Base-by-base conservation (phyloP, 805 yeast genomes). In the Komagataella kurtzmanii region DNA sequence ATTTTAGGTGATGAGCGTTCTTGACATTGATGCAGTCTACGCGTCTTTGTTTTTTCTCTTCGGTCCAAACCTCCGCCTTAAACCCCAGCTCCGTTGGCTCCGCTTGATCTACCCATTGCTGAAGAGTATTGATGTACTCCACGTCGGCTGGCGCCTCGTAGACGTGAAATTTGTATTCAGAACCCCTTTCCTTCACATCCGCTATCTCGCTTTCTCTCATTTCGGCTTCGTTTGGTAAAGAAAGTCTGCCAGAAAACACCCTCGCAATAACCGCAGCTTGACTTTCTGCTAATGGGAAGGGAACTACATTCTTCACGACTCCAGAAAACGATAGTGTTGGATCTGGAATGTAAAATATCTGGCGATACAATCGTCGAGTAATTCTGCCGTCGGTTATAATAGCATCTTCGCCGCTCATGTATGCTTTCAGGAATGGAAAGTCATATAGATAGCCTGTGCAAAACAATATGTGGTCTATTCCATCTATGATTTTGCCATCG, bases 371-470 rank as follows among this genome's bases (percentile, higher is more conserved):
- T 12, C 66, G 62, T 46, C 69, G 65, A 10, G 75, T 60, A 46
- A 66, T 65, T 18, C 55, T 54, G 3, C 79, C 78, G 52, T 67
- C 61, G 8, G 61, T 58, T 43, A 59, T 50, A 7, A 65, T 52
- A 2, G 67, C 57, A 14, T 58, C 24, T 19, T 58, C 62, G 8
- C 66, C 65, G 10, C 53, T 56, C 7, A 50, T 21, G 50, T 66
- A 66, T 40, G 55, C 56, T 47, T 75, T 71, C 50, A 87, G 63
- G 57, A 77, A 84, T 18, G 95, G 93, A 52, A 77, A 70, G 44
- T 79, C 74, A 59, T 80, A 80, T 47, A 79, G 68, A 62, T 85
- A 87, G 1, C 95, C 95, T 0, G 95, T 86, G 49, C 87, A 85
- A 61, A 81, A 84, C 8, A 86, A 67, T 7, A 87, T 67, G 19